Base-by-base conservation (phyloP, 768 basidiomycete species). In the Boletus coccyginus region DNA sequence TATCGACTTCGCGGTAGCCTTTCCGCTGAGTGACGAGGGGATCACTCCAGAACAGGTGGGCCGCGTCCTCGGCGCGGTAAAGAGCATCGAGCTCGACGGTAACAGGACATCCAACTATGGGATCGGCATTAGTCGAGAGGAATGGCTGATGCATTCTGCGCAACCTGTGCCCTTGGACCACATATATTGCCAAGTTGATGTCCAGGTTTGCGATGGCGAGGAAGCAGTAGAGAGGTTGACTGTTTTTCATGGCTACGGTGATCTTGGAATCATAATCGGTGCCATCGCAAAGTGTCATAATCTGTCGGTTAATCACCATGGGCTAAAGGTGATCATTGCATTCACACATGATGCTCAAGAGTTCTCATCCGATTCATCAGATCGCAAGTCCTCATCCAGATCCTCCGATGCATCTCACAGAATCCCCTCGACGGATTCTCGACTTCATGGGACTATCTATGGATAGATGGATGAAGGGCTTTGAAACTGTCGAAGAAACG, bases 221-320 rank as follows among this genome's bases (percentile, higher is more conserved):
- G 75, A 71, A 19, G 81, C 81, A 62, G 81, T 72, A 68, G 75
- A 83, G 24, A 74, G 82, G 21, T 68, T 81, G 16, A 64, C 76
- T 24, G 81, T 87, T 68, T 81, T 81, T 62, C 77, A 83, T 55
- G 79, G 81, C 2, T 89, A 88, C 61, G 88, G 88, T 10, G 88
- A 89, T 61, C 74, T 89, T 17, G 85, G 84, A 0, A 87, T 88
- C 81, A 86, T 90, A 16, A 68, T 90, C 46, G 80, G 83, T 11
- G 66, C 85, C 14, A 67, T 89, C 17, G 79, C 76, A 10, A 76
- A 77, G 40, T 80, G 80, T 51, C 70, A 71, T 46, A 83, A 86
- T 3, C 61, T 90, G 3, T 63, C 70, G 3, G 66, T 86, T 0
- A 81, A 81, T 7, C 71, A 69, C 24, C 75, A 81, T 42, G 88